Base-by-base conservation (phyloP, 805 yeast species). In the Millerozyma miso region DNA sequence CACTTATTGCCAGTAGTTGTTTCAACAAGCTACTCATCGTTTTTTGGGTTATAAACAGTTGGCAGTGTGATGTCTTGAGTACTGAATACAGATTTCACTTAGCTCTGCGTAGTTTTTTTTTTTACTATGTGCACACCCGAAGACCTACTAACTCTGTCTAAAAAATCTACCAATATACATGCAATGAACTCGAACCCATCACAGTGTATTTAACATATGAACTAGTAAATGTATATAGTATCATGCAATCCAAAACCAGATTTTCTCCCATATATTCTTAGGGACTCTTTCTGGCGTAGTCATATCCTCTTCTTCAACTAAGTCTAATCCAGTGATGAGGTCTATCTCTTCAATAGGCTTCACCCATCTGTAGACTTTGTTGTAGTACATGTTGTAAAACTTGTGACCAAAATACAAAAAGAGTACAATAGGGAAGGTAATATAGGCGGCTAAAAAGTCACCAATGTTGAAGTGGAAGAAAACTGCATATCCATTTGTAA, bases 401-500 rank as follows among this genome's bases (percentile, higher is more conserved):
- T 78, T 76, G 62, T 83, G 88, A 4, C 81, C 85, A 35, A 75
- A 47, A 59, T 78, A 83, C 36, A 84, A 64, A 3, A 63, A 63
- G 3, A 76, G 46, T 48, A 79, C 72, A 44, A 77, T 69, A 31
- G 84, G 86, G 38, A 84, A 56, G 0, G 88, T 83, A 46, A 84
- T 70, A 61, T 84, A 84, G 7, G 89, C 85, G 29, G 90, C 89
- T 39, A 84, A 63, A 52, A 84, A 84, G 58, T 81, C 82, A 4
- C 76, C 60, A 1, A 60, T 73, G 12, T 69, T 71, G 69, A 81
- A 81, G 15, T 70, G 71, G 46, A 84, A 74, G 61, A 84, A 83
- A 4, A 79, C 83, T 2, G 76, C 81, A 56, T 81, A 85, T 43
- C 90, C 90, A 52, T 85, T 84, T n/a, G 89, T 83, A 37, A 85